These are phyloP conservation scores for Chlorella sp. DNA, from an alignment of 139 green algal species.

Conservation along the genomic window DNA sequence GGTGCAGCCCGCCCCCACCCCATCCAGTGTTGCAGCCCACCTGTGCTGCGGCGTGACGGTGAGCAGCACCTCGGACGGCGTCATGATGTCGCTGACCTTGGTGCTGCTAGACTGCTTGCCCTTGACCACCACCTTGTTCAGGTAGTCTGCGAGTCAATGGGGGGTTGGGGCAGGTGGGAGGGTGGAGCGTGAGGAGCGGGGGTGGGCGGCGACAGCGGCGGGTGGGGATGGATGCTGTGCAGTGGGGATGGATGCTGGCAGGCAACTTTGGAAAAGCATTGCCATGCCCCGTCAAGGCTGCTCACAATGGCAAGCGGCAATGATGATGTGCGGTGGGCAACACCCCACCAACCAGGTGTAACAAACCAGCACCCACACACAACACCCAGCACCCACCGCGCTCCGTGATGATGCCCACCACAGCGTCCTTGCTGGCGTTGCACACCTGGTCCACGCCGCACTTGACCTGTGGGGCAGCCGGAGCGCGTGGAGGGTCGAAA, in stretches of 20 bases:
- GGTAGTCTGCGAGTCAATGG: conserved; percentile 69
- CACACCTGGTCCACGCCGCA: background rate
- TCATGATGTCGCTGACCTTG: conserved; percentile 66
- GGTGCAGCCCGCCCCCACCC: too few species aligned
- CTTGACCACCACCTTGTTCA: conserved; percentile 70
- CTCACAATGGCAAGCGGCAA: too few species aligned
- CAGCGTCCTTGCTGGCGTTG: conserved; percentile 48
- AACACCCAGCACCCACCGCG: conserved; percentile 52
- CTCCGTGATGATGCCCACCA: conserved; percentile 73
- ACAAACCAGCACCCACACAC: too few species aligned
- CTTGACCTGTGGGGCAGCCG: too few species aligned
- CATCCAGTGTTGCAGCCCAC: background rate
- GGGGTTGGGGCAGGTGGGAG: background rate
- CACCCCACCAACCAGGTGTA: too few species aligned
- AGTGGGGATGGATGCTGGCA: too few species aligned
- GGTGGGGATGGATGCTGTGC: too few species aligned
- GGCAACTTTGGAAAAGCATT: too few species aligned
- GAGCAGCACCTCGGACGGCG: conserved; percentile 42
- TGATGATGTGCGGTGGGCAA: too few species aligned
- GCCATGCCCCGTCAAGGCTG: too few species aligned
- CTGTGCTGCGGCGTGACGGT: conserved; percentile 60
- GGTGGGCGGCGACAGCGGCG: background rate
- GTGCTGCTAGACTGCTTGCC: conserved; percentile 50
- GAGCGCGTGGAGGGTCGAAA: too few species aligned
- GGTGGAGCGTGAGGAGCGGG: too few species aligned